These are phyloP conservation scores for Globisporangium yorkense DNA, from an alignment of 352 stramenopile species.

Conservation along the genomic window DNA sequence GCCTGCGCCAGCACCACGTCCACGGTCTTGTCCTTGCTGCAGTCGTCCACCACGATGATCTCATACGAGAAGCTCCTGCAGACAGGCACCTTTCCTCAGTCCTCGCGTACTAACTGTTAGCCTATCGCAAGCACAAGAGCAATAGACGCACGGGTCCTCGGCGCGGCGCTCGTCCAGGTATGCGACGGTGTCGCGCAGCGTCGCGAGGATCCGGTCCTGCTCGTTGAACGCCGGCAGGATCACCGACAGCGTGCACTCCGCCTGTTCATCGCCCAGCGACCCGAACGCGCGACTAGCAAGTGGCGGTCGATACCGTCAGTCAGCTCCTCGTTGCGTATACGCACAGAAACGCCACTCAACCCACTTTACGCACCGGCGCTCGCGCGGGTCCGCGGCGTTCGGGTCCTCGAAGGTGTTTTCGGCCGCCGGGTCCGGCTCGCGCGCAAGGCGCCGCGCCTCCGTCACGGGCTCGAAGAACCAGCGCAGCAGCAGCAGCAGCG, in stretches of 20 bases:
- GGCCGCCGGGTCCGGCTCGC: constrained; percentile 40
- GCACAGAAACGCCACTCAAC: not conserved
- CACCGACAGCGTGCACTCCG: constrained; percentile 75
- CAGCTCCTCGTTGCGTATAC: too few relatives aligned
- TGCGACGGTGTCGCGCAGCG: constrained; percentile 84
- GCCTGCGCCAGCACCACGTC: constrained; percentile 59
- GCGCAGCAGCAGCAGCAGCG: constrained; percentile 30
- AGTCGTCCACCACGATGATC: constrained; percentile 93
- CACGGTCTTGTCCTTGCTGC: constrained; percentile 80
- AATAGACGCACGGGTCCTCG: constrained; percentile 30
- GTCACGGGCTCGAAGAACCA: constrained; percentile 58
- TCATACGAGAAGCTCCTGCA: constrained; percentile 55
- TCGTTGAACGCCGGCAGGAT: constrained; percentile 96
- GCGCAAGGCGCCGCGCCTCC: constrained; percentile 43
- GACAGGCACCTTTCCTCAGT: not conserved
- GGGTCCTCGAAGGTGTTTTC: constrained; percentile 61
- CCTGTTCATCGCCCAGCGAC: constrained; percentile 49
- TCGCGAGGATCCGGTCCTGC: constrained; percentile 88
- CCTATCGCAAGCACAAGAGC: not conserved
- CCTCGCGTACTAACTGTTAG: not conserved
- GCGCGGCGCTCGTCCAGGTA: constrained; percentile 76
- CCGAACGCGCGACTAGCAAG: constrained; percentile 38
- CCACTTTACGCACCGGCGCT: constrained; percentile 26
- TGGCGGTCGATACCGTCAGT: too few relatives aligned
- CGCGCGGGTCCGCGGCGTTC: constrained; percentile 19